A percentile compares a stretch with the other conserved stretches of the same genome.
Conservation (phyloP, 2,329 filamentous ascomycete genomes). For the Epichloe sylvatica region DNA sequence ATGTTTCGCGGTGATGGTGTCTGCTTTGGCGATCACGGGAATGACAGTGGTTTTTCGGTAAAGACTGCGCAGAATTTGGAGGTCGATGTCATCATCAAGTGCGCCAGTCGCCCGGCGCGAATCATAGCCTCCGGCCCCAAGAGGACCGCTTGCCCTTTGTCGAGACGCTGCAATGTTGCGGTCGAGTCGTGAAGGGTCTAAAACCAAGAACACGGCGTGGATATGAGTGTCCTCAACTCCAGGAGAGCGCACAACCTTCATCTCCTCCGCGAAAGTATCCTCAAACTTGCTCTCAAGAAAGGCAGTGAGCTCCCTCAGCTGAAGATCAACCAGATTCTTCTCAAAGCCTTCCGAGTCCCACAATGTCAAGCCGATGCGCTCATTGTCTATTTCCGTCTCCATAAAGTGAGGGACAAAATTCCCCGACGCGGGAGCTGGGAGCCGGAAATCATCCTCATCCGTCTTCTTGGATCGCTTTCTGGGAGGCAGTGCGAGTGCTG, state of each 20-base stretch:
- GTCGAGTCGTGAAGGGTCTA: slow-evolving; percentile 78
- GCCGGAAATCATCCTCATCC: slow-evolving; percentile 45
- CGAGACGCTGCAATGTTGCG: slow-evolving; percentile 60
- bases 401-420: slow-evolving; percentile 80
- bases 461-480: slow-evolving; percentile 53
- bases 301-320: slow-evolving; percentile 76
- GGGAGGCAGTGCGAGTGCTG: slow-evolving; percentile 65
- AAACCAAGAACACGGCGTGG: slow-evolving; percentile 82
- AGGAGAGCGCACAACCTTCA: slow-evolving; percentile 88
- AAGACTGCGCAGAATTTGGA: slow-evolving; percentile 77
- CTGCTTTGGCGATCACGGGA: slow-evolving; percentile 89
- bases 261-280: slow-evolving; percentile 92
- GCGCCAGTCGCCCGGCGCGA: slow-evolving; percentile 41
- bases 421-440: slow-evolving; percentile 39
- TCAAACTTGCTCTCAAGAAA: slow-evolving; percentile 98
- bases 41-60: slow-evolving; percentile 92
- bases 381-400: slow-evolving; percentile 86
- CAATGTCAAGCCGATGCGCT: slow-evolving; percentile 80
- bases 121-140: slow-evolving; percentile 31
- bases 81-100: slow-evolving; percentile 76
- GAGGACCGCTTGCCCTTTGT: slow-evolving; percentile 35
- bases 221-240: slow-evolving; percentile 94
- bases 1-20: slow-evolving; percentile 89
- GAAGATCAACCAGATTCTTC: slow-evolving; percentile 87
- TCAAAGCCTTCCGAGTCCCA: slow-evolving; percentile 96